Conservation (phyloP, 169 alveolate genomes). For the Cryptosporidium andersoni region DNA sequence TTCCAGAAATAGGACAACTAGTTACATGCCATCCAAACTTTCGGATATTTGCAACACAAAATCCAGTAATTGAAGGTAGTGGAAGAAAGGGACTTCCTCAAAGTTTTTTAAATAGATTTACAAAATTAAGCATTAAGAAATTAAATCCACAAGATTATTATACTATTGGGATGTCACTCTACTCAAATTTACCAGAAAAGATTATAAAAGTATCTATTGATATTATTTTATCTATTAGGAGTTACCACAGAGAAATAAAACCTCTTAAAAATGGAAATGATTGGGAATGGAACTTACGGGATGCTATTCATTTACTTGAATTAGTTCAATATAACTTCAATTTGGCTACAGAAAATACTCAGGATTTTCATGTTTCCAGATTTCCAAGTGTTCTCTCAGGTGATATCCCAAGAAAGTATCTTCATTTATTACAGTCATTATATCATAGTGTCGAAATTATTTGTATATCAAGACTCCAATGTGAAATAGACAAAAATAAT, state of each 20-base stretch:
- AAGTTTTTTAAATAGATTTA: slow-evolving; percentile 97
- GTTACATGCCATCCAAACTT: slow-evolving; percentile 93
- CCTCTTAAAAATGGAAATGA: slow-evolving; percentile 74
- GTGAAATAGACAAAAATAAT: not conserved
- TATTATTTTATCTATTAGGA: slow-evolving; percentile 72
- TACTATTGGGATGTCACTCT: slow-evolving; percentile 82
- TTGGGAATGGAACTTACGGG: slow-evolving; percentile 85
- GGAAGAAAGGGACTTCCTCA: slow-evolving; percentile 98
- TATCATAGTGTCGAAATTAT: slow-evolving; percentile 28
- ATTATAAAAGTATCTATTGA: slow-evolving; percentile 24
- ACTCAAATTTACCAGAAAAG: not conserved
- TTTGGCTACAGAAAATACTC: not conserved
- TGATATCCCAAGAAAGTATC: too few species aligned
- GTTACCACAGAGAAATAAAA: slow-evolving; percentile 17
- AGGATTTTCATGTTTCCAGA: not conserved
- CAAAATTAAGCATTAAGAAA: slow-evolving; percentile 90
- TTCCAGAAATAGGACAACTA: slow-evolving; percentile 94
- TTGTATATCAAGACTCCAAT: slow-evolving; percentile 33
- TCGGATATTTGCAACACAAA: slow-evolving; percentile 98
- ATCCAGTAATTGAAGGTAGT: slow-evolving; percentile 96
- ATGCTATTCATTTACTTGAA: slow-evolving; percentile 63
- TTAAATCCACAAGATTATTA: slow-evolving; percentile 84
- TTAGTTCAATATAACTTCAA: not conserved
- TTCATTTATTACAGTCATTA: not conserved
- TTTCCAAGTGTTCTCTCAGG: too few species aligned